Evolutionary conservation across 2,329 filamentous ascomycete genomes (phyloP).

Genomic region (Paecilomyces variotii): DNA sequence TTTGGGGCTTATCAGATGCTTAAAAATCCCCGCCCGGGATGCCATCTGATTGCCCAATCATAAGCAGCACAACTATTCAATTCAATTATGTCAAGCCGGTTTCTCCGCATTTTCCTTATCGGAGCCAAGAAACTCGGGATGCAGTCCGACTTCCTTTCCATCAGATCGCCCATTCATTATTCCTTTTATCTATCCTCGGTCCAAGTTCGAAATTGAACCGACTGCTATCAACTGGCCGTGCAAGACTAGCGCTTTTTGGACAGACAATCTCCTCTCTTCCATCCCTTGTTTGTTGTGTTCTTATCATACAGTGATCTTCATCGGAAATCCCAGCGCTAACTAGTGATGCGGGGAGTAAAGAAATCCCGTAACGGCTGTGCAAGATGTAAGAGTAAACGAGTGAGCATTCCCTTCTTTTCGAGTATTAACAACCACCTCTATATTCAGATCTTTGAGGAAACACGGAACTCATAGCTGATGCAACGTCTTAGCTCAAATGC

Average conservation of each 20-base stretch:
- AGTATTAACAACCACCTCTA: background rate
- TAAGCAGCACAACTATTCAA: background rate
- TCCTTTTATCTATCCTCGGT: background rate
- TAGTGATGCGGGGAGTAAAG: constrained; percentile 30
- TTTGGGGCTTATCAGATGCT: background rate
- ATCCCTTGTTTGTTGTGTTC: background rate
- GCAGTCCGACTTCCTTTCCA: background rate
- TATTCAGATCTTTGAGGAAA: background rate
- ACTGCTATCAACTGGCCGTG: background rate
- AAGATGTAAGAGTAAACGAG: constrained; percentile 35
- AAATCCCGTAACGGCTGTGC: constrained; percentile 36
- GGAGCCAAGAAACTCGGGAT: background rate
- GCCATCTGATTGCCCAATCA: background rate
- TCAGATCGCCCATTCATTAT: background rate
- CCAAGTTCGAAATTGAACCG: background rate
- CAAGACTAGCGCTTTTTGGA: background rate
- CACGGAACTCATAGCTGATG: background rate
- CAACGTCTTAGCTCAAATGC: constrained; percentile 27
- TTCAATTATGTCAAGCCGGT: background rate
- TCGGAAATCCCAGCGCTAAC: background rate
- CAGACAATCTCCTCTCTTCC: background rate
- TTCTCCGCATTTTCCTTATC: background rate
- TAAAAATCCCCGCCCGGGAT: background rate
- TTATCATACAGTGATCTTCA: background rate
- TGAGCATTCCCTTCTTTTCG: constrained; percentile 9